Conservation (phyloP, 1,284 basidiomycete species). For the Sutorius eximius region DNA sequence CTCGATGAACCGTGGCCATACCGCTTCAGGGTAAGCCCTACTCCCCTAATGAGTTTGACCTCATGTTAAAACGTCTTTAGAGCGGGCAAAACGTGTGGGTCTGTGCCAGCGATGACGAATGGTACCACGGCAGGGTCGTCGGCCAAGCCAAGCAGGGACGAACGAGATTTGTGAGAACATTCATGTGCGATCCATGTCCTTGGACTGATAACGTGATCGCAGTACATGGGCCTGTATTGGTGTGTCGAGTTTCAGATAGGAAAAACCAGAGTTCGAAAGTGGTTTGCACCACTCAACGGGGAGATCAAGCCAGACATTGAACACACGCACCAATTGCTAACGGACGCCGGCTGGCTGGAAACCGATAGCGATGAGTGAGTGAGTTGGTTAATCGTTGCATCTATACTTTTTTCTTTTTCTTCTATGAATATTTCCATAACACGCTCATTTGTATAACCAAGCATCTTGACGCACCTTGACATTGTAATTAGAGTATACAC, state of each 20-base stretch:
- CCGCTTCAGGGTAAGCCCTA: slow-evolving; percentile 45
- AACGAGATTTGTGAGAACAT: slow-evolving; percentile 45
- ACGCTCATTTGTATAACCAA: slow-evolving; percentile 13
- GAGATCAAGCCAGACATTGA: slow-evolving; percentile 59
- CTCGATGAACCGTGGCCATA: slow-evolving; percentile 57
- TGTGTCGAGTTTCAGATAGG: slow-evolving; percentile 46
- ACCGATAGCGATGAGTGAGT: slow-evolving; percentile 7
- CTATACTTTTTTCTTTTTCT: background rate
- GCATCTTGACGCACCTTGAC: slow-evolving; percentile 1
- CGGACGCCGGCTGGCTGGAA: slow-evolving; percentile 31
- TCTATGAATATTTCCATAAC: background rate
- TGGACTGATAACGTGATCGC: slow-evolving; percentile 1
- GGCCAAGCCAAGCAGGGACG: slow-evolving; percentile 44
- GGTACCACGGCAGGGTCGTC: slow-evolving; percentile 49
- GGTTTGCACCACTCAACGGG: slow-evolving; percentile 59
- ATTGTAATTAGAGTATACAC: background rate
- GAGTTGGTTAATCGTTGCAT: too few relatives aligned
- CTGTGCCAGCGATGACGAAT: slow-evolving; percentile 46
- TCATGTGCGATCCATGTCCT: background rate
- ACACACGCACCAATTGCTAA: slow-evolving; percentile 42
- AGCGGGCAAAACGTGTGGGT: slow-evolving; percentile 54
- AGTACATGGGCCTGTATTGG: slow-evolving; percentile 53
- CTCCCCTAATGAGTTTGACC: background rate
- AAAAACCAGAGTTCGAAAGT: slow-evolving; percentile 43
- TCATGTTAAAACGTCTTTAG: slow-evolving; percentile 29